phyloP scores from a whole-genome alignment of 139 green algal genomes.

The Chlamydomonas sp. region DNA sequence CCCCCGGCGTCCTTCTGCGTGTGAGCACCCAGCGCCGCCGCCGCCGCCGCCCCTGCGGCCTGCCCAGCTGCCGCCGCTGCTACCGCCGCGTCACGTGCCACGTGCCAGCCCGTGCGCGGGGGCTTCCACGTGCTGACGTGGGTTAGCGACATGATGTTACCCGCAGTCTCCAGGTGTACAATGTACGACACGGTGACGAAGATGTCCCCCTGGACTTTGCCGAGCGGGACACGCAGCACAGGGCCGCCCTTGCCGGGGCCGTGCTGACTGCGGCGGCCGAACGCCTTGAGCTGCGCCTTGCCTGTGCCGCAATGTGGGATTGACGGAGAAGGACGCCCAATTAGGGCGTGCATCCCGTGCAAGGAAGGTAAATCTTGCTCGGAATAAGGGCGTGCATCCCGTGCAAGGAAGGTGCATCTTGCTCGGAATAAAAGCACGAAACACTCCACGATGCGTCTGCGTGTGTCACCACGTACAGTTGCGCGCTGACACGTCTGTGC shows the following conservation, averaged over 20 bases:
- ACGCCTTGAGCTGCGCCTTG: slow-evolving; percentile 8
- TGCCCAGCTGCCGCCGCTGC: too few relatives aligned
- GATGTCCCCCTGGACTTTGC: slow-evolving; percentile 19
- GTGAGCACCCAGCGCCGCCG: background rate
- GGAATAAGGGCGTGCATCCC: background rate
- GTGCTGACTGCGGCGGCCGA: slow-evolving; percentile 20
- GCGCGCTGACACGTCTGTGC: background rate
- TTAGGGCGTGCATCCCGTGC: background rate
- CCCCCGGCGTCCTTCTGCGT: too few relatives aligned
- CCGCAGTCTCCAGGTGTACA: slow-evolving; percentile 11
- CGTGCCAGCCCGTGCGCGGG: background rate
- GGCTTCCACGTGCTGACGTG: slow-evolving; percentile 32
- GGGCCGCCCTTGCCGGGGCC: background rate
- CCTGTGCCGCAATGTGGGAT: background rate
- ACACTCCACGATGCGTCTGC: background rate
- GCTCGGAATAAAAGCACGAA: background rate
- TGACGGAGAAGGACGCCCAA: background rate
- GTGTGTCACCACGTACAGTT: background rate
- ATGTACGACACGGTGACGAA: slow-evolving; percentile 32
- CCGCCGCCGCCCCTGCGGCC: background rate
- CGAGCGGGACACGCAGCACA: slow-evolving; percentile 26
- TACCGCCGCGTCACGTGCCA: background rate
- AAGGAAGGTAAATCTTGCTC: background rate
- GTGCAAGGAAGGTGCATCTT: background rate
- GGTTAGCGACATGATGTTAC: slow-evolving; percentile 13